A percentile compares a stretch with the other conserved stretches of the same genome.
These are phyloP conservation scores for Sparassis latifolia DNA, from an alignment of 1,284 basidiomycete species.

Conservation along the genomic window DNA sequence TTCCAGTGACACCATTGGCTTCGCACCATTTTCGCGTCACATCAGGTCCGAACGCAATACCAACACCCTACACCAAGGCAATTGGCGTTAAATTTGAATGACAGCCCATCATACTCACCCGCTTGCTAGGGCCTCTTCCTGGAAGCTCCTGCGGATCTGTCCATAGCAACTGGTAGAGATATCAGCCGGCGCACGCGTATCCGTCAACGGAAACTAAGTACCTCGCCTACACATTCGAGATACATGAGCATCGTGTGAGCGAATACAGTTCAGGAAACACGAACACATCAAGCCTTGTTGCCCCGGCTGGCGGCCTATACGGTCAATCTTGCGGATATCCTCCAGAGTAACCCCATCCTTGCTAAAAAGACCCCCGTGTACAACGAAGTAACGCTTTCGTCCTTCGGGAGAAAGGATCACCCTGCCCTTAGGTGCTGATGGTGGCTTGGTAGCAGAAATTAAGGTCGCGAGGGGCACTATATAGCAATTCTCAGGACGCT, in stretches of 20 bases:
- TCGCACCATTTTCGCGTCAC: constrained; percentile 87
- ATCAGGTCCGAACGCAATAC: constrained; percentile 94
- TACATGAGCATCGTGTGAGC: not conserved
- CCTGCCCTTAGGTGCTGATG: constrained; percentile 33
- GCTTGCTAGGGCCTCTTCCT: constrained; percentile 95
- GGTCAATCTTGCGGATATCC: constrained; percentile 84
- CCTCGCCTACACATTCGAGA: constrained; percentile 41
- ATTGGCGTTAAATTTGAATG: not conserved
- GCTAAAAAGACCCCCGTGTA: constrained; percentile 95
- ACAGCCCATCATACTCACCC: constrained; percentile 41
- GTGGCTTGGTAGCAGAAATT: constrained; percentile 66
- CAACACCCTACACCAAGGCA: constrained; percentile 65
- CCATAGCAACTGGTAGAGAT: constrained; percentile 61
- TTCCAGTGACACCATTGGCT: constrained; percentile 79
- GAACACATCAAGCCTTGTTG: constrained; percentile 93
- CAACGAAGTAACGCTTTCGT: constrained; percentile 88
- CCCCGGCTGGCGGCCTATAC: constrained; percentile 88
- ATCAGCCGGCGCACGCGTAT: not conserved
- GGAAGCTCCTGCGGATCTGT: constrained; percentile 89
- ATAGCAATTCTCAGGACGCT: not conserved
- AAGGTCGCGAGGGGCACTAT: constrained; percentile 89
- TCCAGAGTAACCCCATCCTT: constrained; percentile 91
- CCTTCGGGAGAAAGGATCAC: constrained; percentile 82
- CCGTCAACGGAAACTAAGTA: constrained; percentile 18
- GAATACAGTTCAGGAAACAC: constrained; percentile 14